Percentiles rank a stretch among this genome's conserved stretches.
Conservation (phyloP, 805 yeast species). For the Candida dajiaensis region DNA sequence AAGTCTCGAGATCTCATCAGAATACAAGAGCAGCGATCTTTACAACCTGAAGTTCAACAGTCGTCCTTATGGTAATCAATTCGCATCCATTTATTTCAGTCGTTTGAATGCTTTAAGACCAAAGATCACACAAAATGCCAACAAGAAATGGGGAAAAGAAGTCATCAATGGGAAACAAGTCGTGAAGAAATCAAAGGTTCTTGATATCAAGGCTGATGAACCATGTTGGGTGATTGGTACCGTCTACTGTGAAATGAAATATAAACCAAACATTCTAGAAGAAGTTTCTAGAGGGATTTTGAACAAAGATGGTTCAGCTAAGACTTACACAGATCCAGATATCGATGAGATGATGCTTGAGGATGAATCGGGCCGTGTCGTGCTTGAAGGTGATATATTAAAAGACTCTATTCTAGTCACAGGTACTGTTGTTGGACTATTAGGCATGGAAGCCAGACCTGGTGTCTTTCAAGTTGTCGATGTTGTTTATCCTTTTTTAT, state of each 20-base stretch:
- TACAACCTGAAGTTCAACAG: slow-evolving; percentile 21
- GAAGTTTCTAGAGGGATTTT: slow-evolving; percentile 61
- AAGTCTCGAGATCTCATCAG: slow-evolving; percentile 2
- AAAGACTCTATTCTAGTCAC: slow-evolving; percentile 63
- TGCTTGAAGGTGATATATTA: slow-evolving; percentile 58
- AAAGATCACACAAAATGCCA: slow-evolving; percentile 39
- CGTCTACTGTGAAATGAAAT: slow-evolving; percentile 73
- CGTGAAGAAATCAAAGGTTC: slow-evolving; percentile 39
- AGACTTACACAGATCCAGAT: slow-evolving; percentile 48
- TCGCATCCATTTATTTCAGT: slow-evolving; percentile 47
- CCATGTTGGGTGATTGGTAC: slow-evolving; percentile 87
- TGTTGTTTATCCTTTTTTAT: slow-evolving; percentile 59
- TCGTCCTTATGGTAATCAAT: slow-evolving; percentile 50
- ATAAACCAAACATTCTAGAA: slow-evolving; percentile 76
- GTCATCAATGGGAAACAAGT: slow-evolving; percentile 32
- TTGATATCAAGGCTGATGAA: slow-evolving; percentile 58
- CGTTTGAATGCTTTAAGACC: slow-evolving; percentile 45
- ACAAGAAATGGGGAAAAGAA: slow-evolving; percentile 52
- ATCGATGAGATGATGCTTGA: slow-evolving; percentile 69
- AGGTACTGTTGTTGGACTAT: slow-evolving; percentile 79
- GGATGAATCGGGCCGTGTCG: slow-evolving; percentile 88
- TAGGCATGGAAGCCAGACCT: slow-evolving; percentile 79
- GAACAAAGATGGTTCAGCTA: slow-evolving; percentile 34
- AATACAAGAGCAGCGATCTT: slow-evolving; percentile 10
- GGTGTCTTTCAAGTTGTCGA: slow-evolving; percentile 86